Conservation (phyloP, 441 rosid genomes). For the Cnidoscolus chayamansa region DNA sequence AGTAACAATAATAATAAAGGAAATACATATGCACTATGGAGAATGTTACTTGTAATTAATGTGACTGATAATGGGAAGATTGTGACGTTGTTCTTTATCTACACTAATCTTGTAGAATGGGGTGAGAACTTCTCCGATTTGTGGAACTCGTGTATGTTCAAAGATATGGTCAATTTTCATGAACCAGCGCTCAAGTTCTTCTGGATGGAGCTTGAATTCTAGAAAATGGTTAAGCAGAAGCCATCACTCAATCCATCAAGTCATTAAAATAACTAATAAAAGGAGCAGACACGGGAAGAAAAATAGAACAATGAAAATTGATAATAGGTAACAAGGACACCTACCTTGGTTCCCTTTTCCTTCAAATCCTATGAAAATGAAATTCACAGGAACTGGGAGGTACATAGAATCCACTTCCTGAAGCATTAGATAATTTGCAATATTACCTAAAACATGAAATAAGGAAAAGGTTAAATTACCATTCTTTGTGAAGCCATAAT, state of each 20-base stretch:
- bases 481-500: neutral
- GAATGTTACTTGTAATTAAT: constrained; percentile 78
- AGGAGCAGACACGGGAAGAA: neutral
- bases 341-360: constrained; percentile 97
- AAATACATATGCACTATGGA: constrained; percentile 10
- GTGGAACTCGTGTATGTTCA: constrained; percentile 86
- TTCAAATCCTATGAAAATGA: constrained; percentile 93
- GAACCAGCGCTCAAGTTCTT: constrained; percentile 98
- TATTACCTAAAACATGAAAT: constrained; percentile 50
- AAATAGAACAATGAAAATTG: neutral
- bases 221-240: constrained; percentile 20
- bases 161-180: constrained; percentile 85
- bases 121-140: constrained; percentile 64
- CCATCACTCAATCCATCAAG: constrained; percentile 17
- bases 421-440: constrained; percentile 82
- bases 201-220: constrained; percentile 81
- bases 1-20: neutral
- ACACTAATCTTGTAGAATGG: constrained; percentile 68
- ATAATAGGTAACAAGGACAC: neutral
- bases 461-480: neutral
- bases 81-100: constrained; percentile 61
- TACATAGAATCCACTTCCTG: constrained; percentile 85
- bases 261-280: constrained; percentile 10
- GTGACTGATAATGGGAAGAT: constrained; percentile 79
- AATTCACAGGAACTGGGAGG: constrained; percentile 93